A percentile compares a stretch with the other conserved stretches of the same genome.
These are phyloP conservation scores for Calonectria pseudoreteaudii DNA, from an alignment of 2,329 filamentous ascomycete genomes.

Conservation along the genomic window DNA sequence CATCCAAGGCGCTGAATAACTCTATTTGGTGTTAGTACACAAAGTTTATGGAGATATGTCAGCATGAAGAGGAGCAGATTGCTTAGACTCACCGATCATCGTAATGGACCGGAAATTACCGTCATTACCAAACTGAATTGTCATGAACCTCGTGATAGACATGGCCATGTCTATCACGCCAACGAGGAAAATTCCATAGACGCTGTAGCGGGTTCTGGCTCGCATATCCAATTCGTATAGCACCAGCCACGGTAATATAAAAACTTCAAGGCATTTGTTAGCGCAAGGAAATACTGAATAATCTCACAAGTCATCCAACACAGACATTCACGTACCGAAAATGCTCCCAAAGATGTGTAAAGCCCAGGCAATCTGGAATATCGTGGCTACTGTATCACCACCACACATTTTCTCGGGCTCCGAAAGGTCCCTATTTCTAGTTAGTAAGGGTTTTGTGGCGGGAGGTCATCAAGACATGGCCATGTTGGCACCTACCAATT, in stretches of 20 bases:
- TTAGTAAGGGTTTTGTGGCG: background rate
- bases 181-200: background rate
- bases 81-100: background rate
- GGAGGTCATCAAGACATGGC: no score
- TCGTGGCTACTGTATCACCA: background rate
- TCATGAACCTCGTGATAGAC: constrained; percentile 2
- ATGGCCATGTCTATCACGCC: background rate
- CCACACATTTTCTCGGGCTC: background rate
- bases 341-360: background rate
- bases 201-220: background rate
- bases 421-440: background rate
- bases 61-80: no score
- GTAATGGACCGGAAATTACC: background rate
- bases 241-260: background rate
- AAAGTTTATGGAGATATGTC: no score
- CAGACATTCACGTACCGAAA: background rate
- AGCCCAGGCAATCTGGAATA: background rate
- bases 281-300: rapidly evolving
- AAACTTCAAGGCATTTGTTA: background rate
- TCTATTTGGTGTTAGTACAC: background rate
- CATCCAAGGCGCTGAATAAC: background rate
- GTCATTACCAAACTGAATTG: background rate
- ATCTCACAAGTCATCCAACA: rapidly evolving
- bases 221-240: background rate
- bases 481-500: background rate